phyloP scores from a whole-genome alignment of 345 rosid genomes.

The Trapa bicornis region DNA sequence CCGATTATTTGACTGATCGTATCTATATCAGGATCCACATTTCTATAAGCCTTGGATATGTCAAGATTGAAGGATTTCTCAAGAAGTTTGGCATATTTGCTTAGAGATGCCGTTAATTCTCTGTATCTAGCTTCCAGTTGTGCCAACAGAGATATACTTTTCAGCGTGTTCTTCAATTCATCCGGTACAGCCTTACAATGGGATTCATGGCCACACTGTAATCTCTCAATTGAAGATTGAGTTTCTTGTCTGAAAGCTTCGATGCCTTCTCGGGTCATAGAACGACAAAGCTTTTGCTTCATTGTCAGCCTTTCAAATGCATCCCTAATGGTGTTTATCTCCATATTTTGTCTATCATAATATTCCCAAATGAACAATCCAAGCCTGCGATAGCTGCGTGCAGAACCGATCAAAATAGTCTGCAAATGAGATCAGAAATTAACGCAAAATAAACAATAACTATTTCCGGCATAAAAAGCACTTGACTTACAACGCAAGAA shows the following conservation, averaged over 20 bases:
- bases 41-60: constrained; percentile 57
- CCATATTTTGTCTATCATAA: constrained; percentile 22
- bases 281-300: constrained; percentile 50
- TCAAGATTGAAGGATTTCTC: constrained; percentile 51
- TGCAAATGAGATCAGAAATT: neutral
- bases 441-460: neutral
- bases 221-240: constrained; percentile 31
- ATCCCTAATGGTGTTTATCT: constrained; percentile 33
- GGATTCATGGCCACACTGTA: constrained; percentile 18
- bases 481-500: neutral
- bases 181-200: constrained; percentile 29
- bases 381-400: neutral
- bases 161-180: constrained; percentile 44
- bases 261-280: constrained; percentile 22
- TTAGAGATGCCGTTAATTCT: constrained; percentile 33
- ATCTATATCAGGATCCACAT: constrained; percentile 41
- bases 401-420: neutral
- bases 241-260: constrained; percentile 21
- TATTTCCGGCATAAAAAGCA: neutral
- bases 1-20: constrained; percentile 52
- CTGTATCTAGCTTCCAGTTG: constrained; percentile 53
- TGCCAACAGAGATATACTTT: constrained; percentile 24
- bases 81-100: constrained; percentile 46
- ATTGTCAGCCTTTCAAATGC: constrained; percentile 50
- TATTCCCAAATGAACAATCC: neutral